Conservation (phyloP, 2,329 filamentous ascomycete genomes). For the Cladophialophora immunda region DNA sequence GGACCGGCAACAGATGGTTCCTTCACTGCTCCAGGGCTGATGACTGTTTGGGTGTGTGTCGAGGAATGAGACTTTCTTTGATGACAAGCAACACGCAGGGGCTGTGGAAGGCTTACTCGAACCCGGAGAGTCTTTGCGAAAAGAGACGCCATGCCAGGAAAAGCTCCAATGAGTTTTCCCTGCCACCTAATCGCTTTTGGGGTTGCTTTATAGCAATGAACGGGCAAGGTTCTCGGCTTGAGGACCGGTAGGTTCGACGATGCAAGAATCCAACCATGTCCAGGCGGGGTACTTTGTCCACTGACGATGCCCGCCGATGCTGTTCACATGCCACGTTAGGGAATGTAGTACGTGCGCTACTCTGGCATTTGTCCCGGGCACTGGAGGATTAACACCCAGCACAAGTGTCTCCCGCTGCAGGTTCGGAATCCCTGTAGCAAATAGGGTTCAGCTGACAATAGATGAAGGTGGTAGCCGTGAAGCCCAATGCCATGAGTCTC, state of each 20-base stretch:
- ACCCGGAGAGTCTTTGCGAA: background rate
- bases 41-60: background rate
- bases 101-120: background rate
- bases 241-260: background rate
- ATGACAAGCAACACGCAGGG: background rate
- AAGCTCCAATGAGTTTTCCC: background rate
- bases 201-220: background rate
- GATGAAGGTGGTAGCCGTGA: background rate
- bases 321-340: background rate
- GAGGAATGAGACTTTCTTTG: constrained; percentile 8
- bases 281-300: background rate
- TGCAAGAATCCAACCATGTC: background rate
- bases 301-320: background rate
- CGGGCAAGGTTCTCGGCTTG: background rate
- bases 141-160: constrained; percentile 5
- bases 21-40: background rate
- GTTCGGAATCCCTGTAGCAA: background rate
- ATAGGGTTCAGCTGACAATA: background rate
- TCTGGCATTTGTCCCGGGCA: background rate
- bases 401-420: background rate
- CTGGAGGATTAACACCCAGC: background rate
- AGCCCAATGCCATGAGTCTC: background rate
- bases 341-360: background rate
- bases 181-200: background rate
- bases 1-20: background rate